Base-by-base conservation (phyloP, 2,329 filamentous ascomycete genomes). In the Calonectria hongkongensis region DNA sequence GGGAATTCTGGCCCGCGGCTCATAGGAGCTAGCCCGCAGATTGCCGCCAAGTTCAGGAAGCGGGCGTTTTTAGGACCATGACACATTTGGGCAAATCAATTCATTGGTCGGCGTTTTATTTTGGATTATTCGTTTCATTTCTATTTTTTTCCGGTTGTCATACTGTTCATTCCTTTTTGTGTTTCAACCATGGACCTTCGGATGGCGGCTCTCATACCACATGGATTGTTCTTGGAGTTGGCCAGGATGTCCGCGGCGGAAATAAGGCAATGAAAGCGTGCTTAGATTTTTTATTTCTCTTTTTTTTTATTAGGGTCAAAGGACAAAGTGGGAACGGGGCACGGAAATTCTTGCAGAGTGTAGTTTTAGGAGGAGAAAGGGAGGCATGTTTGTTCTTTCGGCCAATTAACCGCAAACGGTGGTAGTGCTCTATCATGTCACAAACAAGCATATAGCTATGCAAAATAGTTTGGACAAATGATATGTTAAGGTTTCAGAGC, bases 101-200 rank as follows among this genome's bases (percentile, higher is more conserved):
- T 76, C 79, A 80, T 78, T 51, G 73, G 68, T 72, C 68, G 79
- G 79, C 76, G 79, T 80, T 80, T 79, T 75, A 68, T 63, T 51
- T 66, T 66, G 25, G 67, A 68, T 68, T 70, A 65, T 71, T 63
- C 30, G 41, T 63, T 66, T 36, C 64, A 39, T 47, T 62, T 62
- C 50, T 48, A 68, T 68, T 63, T 67, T 64, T 71, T 66, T 30
- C 16, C 30, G 25, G 10, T 63, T 36, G 41, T 66, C 36, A 54
- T 58, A 25, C 30, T 51, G 58, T 47, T 63, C 41, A 43, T 63
- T 63, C 27, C 58, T 63, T 33, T 45, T 63, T 48, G 58, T n/a
- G 16, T 63, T 63, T 16, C 15, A 51, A n/a, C 47, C 47, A 39
- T 13, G 48, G 70, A 43, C 63, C 45, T 43, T 50, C 30, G 63